phyloP scores from a whole-genome alignment of 2,329 filamentous ascomycete genomes.

The Pyrenochaeta sp. region DNA sequence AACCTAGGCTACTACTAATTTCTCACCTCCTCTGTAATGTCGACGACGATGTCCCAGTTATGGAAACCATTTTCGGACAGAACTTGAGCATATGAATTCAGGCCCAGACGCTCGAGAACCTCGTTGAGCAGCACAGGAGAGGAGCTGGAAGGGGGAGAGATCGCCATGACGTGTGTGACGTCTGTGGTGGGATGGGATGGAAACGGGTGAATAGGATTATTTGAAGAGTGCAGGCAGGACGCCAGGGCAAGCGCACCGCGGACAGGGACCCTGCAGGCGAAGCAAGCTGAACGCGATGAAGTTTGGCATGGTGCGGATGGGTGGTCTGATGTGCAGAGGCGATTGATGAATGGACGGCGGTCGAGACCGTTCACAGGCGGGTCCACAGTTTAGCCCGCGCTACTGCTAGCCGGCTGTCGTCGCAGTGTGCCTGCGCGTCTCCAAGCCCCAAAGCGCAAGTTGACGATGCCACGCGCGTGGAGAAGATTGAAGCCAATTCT shows the following conservation, averaged over 20 bases:
- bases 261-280: constrained; percentile 14
- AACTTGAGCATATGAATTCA: constrained; percentile 35
- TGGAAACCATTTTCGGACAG: constrained; percentile 48
- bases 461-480: not conserved
- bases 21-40: constrained; percentile 53
- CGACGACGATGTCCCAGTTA: constrained; percentile 48
- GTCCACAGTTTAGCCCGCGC: constrained; percentile 2
- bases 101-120: constrained; percentile 41
- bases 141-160: constrained; percentile 28
- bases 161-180: constrained; percentile 35
- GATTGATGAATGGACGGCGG: constrained; percentile 21
- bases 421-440: not conserved
- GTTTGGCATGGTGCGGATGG: constrained; percentile 12
- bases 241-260: constrained; percentile 18
- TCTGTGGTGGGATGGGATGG: constrained; percentile 17
- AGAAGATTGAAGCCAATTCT: no score
- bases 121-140: constrained; percentile 32
- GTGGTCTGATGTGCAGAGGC: constrained; percentile 21
- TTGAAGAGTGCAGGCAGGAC: constrained; percentile 24
- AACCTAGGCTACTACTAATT: no score
- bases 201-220: constrained; percentile 24
- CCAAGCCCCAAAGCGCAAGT: constrained; percentile 1
- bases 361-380: constrained; percentile 19
- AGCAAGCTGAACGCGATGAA: constrained; percentile 21
- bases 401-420: constrained; percentile 3